These are phyloP conservation scores for Aspergillus chevalieri DNA, from an alignment of 2,329 filamentous ascomycete species.

Conservation along the genomic window DNA sequence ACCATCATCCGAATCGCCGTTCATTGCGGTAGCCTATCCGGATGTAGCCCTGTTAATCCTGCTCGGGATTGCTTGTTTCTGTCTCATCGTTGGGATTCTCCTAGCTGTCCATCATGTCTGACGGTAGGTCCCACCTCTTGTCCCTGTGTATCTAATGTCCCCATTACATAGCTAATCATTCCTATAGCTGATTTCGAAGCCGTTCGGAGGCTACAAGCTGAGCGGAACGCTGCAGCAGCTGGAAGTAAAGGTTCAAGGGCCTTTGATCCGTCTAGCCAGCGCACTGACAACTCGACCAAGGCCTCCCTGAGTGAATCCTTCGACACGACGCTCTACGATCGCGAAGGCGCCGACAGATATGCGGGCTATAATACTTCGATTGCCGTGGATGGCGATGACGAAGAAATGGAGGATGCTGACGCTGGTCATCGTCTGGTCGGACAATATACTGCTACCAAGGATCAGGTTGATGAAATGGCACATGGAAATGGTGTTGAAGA, in stretches of 20 bases:
- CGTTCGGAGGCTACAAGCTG: conserved; percentile 81
- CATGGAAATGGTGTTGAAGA: conserved; percentile 80
- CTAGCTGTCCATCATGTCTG: conserved; percentile 35
- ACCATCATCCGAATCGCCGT: conserved; percentile 21
- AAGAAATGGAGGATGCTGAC: conserved; percentile 70
- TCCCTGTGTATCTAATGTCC: conserved; percentile 4
- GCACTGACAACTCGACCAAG: conserved; percentile 78
- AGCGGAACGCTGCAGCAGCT: conserved; percentile 77
- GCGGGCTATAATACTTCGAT: conserved; percentile 88
- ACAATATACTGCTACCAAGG: conserved; percentile 88
- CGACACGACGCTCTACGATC: conserved; percentile 82
- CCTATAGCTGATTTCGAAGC: conserved; percentile 70
- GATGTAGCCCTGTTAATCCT: conserved; percentile 28
- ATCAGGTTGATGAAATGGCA: conserved; percentile 91
- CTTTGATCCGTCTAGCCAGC: conserved; percentile 73
- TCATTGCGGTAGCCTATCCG: conserved; percentile 26
- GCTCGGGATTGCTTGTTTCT: conserved; percentile 20
- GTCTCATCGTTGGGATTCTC: conserved; percentile 18
- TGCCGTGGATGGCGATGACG: conserved; percentile 69
- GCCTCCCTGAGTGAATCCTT: conserved; percentile 80
- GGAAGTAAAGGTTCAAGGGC: conserved; percentile 74
- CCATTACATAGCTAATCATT: conserved; percentile 16
- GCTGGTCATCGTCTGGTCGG: conserved; percentile 75
- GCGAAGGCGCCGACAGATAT: conserved; percentile 70
- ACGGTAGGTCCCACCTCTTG: conserved; percentile 29